Base-by-base conservation (phyloP, 805 yeast genomes). In the Teunomyces lycoperdinae region DNA sequence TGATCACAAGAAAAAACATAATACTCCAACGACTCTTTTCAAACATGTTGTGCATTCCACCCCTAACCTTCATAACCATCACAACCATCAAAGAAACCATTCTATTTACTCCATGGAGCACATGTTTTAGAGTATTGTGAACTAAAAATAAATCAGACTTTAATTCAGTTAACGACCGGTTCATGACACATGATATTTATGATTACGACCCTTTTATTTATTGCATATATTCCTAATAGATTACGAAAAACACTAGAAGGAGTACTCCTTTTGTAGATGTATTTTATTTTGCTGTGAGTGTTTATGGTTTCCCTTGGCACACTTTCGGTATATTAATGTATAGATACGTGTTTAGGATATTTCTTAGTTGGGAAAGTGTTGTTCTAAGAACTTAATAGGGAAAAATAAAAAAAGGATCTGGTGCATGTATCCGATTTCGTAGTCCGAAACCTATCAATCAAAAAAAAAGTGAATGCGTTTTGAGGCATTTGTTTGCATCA, bases 81-180 rank as follows among this genome's bases (percentile, higher is more conserved):
- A 44, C 50, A 51, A 49, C 42, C 68, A 63, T 43, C 63, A 56
- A 42, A 54, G 68, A 46, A 52, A 52, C 43, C 57, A 62, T 44
- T 75, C 78, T 3, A 55, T 63, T 17, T 64, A 73, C 29, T 67
- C 77, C 4, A 53, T 76, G 50, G 70, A 61, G 42, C 76, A 72
- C 49, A 67, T 75, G 6, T 64, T 71, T 45, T 61, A 62, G 28
- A 20, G 24, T 20, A 20, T 20, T 20, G 24, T 20, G 24, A 20
- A 20, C 6, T 20, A 20, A 20, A 20, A 20, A 11, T 10, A 40
- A 10, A 41, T 24, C 35, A 36, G 47, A 36, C 24, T 44, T 16
- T 17, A 32, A 13, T 13, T 32, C 13, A 14, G 34, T 16, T 13
- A 32, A 32, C 8, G 34, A n/a, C 34, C 17, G 34, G 17, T 32